Percentiles rank a stretch among this genome's conserved stretches.
These are phyloP conservation scores for Pichia sp. DNA, from an alignment of 1,139 yeast species.

Conservation along the genomic window DNA sequence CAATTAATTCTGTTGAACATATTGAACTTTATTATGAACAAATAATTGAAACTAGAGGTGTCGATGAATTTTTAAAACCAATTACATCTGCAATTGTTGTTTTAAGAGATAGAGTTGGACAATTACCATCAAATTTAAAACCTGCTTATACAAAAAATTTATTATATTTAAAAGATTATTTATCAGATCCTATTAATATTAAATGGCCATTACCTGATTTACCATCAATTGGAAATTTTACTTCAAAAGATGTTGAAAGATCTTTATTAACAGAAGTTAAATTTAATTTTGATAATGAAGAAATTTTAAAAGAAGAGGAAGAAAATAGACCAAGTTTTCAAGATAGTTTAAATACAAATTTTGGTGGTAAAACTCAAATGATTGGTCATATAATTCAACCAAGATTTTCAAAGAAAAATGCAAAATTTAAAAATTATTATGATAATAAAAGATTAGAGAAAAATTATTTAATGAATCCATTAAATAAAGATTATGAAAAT, in stretches of 20 bases:
- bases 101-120: constrained; percentile 76
- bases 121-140: constrained; percentile 70
- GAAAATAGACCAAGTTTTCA: constrained; percentile 18
- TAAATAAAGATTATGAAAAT: constrained; percentile 47
- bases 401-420: constrained; percentile 20
- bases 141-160: constrained; percentile 70
- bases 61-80: constrained; percentile 46
- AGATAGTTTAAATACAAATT: constrained; percentile 25
- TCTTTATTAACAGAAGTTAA: constrained; percentile 75
- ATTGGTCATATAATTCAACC: constrained; percentile 29
- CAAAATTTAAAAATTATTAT: constrained; percentile 39
- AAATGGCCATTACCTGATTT: constrained; percentile 80
- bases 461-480: constrained; percentile 63
- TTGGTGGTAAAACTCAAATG: constrained; percentile 33
- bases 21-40: constrained; percentile 35
- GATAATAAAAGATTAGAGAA: constrained; percentile 60
- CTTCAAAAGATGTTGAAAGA: constrained; percentile 69
- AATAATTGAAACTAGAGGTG: constrained; percentile 28
- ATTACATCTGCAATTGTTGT: constrained; percentile 82
- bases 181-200: constrained; percentile 18
- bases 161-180: constrained; percentile 57
- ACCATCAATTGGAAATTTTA: constrained; percentile 55
- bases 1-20: constrained; percentile 81
- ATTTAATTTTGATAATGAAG: constrained; percentile 52
- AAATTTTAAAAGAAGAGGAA: constrained; percentile 36